Evolutionary conservation across 345 rosid species (phyloP).

Genomic region (Stellera chamaejasme): DNA sequence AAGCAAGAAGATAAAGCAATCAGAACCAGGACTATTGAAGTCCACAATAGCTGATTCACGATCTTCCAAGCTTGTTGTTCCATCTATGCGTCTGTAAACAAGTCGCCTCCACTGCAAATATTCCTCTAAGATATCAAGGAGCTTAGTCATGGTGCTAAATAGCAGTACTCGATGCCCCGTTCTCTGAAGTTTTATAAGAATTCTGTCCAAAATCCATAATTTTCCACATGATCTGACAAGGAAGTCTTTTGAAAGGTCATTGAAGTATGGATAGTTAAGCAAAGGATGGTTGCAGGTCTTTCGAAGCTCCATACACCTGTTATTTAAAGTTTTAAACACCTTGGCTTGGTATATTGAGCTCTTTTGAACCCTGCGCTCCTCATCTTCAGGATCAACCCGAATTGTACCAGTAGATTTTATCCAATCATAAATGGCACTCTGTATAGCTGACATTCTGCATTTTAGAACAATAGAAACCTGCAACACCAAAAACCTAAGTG

Average conservation of each 20-base stretch:
- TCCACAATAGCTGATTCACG: slow-evolving; percentile 99
- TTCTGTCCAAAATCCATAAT: slow-evolving; percentile 90
- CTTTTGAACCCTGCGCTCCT: slow-evolving; percentile 61
- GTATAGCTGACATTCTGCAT: slow-evolving; percentile 97
- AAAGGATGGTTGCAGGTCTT: slow-evolving; percentile 97
- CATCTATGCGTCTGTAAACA: slow-evolving; percentile 93
- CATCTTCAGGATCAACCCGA: slow-evolving; percentile 97
- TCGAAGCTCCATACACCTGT: slow-evolving; percentile 99
- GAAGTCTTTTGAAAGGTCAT: slow-evolving; percentile 83
- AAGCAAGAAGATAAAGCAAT: slow-evolving; percentile 91
- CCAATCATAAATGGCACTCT: slow-evolving; percentile 98
- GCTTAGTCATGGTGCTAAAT: slow-evolving; percentile 99
- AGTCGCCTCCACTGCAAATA: slow-evolving; percentile 93
- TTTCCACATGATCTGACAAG: slow-evolving; percentile 95
- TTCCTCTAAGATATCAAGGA: slow-evolving; percentile 96
- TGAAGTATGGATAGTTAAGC: slow-evolving; percentile 90
- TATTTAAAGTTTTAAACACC: slow-evolving; percentile 66
- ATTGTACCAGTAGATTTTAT: slow-evolving; percentile 95
- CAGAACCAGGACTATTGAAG: slow-evolving; percentile 76
- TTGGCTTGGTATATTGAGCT: slow-evolving; percentile 75
- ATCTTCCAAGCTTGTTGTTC: slow-evolving; percentile 98
- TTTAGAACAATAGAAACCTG: slow-evolving; percentile 90
- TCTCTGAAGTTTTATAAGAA: slow-evolving; percentile 88
- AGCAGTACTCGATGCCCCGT: slow-evolving; percentile 96
- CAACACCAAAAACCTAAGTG: slow-evolving; percentile 12